A percentile compares a stretch with the other conserved stretches of the same genome.
Evolutionary conservation across 1,284 basidiomycete species (phyloP).

Genomic region (Mycena sp.): DNA sequence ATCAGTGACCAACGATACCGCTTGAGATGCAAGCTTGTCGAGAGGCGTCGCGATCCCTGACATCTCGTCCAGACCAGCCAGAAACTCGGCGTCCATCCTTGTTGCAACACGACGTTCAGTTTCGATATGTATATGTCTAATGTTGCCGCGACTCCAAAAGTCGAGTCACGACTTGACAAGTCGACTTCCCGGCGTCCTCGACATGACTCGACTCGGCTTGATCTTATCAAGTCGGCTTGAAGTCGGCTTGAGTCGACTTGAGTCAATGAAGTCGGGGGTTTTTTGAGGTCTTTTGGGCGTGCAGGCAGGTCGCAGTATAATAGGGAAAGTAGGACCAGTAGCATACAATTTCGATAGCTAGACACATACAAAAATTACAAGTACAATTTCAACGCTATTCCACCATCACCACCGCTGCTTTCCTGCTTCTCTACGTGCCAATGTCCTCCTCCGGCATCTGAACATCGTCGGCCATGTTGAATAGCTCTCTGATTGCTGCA

Average conservation of each 20-base stretch:
- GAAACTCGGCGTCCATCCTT: slow-evolving; percentile 41
- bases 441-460: background rate
- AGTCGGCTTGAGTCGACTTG: background rate
- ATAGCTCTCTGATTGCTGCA: background rate
- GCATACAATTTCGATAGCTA: background rate
- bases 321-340: background rate
- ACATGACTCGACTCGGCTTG: slow-evolving; percentile 1
- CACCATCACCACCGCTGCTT: too few species aligned
- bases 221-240: background rate
- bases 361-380: slow-evolving; percentile 1
- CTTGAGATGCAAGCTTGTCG: slow-evolving; percentile 23
- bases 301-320: background rate
- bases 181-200: background rate
- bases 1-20: slow-evolving; percentile 26
- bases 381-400: slow-evolving; percentile 13
- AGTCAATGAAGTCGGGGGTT: slow-evolving; percentile 5
- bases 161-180: background rate
- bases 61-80: slow-evolving; percentile 38
- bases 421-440: background rate
- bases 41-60: slow-evolving; percentile 34
- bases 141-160: too few species aligned
- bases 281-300: background rate
- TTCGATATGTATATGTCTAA: too few species aligned
- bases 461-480: slow-evolving; percentile 9
- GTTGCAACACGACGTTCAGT: slow-evolving; percentile 10